Evolutionary conservation across 345 rosid genomes (phyloP).

Genomic region (Brassica cretica): DNA sequence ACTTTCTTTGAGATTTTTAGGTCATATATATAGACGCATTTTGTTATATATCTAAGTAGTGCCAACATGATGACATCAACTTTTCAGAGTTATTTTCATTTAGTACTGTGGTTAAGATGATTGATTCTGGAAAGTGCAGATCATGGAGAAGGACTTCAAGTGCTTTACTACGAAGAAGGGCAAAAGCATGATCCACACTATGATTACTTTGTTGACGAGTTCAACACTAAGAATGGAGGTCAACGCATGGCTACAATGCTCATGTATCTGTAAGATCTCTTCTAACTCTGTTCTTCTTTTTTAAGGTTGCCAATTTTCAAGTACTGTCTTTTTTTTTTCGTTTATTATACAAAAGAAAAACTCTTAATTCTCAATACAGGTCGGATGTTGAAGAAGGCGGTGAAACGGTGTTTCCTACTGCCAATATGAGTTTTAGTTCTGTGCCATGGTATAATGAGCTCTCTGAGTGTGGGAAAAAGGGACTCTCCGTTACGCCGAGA

Average conservation of each 20-base stretch:
- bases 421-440: constrained; percentile 60
- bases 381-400: constrained; percentile 98
- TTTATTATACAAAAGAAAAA: constrained; percentile 1
- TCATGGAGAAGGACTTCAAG: constrained; percentile 89
- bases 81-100: background rate
- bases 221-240: constrained; percentile 84
- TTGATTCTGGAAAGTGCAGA: constrained; percentile 49
- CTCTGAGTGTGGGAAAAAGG: constrained; percentile 80
- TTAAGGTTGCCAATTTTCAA: background rate
- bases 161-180: constrained; percentile 85
- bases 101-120: background rate
- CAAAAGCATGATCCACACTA: constrained; percentile 85
- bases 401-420: constrained; percentile 85
- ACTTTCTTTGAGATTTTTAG: background rate
- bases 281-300: background rate
- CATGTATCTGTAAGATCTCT: constrained; percentile 70
- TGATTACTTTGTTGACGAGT: constrained; percentile 91
- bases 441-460: constrained; percentile 80
- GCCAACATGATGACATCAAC: too few species aligned
- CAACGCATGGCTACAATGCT: constrained; percentile 90
- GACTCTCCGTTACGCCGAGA: constrained; percentile 76
- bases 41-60: too few species aligned
- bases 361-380: constrained; percentile 42
- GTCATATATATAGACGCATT: background rate
- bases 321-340: background rate